Evolutionary conservation across 2,329 filamentous ascomycete genomes (phyloP).

Genomic region (Dactylonectria macrodidyma): DNA sequence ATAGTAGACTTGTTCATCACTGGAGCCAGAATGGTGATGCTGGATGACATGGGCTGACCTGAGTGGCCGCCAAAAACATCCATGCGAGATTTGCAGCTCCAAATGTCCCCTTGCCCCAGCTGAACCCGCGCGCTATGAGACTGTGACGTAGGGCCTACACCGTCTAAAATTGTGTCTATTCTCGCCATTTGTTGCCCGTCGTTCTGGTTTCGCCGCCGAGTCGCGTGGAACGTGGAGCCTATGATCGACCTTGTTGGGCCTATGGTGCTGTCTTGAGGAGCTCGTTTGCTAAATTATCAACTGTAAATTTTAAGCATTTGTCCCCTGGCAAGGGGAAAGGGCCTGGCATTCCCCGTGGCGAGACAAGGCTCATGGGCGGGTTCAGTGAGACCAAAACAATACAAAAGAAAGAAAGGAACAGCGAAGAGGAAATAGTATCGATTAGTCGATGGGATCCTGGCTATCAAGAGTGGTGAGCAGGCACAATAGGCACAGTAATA

Average conservation of each 20-base stretch:
- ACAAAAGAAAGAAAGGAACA: not conserved
- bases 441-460: not conserved
- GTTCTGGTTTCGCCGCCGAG: slow-evolving; percentile 11
- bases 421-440: too few species aligned
- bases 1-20: not conserved
- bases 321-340: not conserved
- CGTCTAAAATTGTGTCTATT: not conserved
- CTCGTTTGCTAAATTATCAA: not conserved
- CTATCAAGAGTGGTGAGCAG: too few species aligned
- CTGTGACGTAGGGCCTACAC: slow-evolving; percentile 29
- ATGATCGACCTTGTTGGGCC: slow-evolving; percentile 3
- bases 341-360: slow-evolving; percentile 4
- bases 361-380: slow-evolving; percentile 9
- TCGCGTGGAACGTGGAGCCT: slow-evolving; percentile 26
- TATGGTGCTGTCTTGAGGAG: not conserved
- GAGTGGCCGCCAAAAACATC: slow-evolving; percentile 12
- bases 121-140: slow-evolving; percentile 3
- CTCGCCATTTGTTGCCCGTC: not conserved
- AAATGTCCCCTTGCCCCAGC: slow-evolving; percentile 12
- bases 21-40: not conserved
- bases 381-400: not conserved
- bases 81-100: slow-evolving; percentile 11
- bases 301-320: not conserved
- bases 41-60: slow-evolving; percentile 24
- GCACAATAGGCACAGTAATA: slow-evolving; percentile 3